These are phyloP conservation scores for Talaromyces borbonicus DNA, from an alignment of 495 filamentous ascomycete genomes.

Conservation along the genomic window DNA sequence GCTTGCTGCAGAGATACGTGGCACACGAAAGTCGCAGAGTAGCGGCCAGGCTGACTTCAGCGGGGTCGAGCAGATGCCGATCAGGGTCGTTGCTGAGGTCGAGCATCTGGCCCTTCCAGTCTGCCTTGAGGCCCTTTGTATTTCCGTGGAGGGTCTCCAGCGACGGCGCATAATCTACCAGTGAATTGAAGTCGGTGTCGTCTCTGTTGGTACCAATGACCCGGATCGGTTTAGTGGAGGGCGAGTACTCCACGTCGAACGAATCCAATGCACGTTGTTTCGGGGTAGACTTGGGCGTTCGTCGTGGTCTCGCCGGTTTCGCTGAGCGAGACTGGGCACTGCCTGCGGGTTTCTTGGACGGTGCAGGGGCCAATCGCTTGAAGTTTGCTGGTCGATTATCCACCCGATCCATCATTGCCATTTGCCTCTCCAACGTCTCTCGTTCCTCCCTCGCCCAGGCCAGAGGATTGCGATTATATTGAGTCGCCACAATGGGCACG, in stretches of 20 bases:
- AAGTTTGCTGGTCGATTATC: constrained; percentile 21
- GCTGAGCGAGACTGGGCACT: constrained; percentile 19
- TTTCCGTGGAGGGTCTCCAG: constrained; percentile 53
- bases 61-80: constrained; percentile 62
- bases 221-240: constrained; percentile 30
- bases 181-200: constrained; percentile 74
- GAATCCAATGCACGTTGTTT: constrained; percentile 36
- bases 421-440: constrained; percentile 43
- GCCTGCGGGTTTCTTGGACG: constrained; percentile 21
- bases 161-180: constrained; percentile 72
- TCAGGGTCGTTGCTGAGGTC: constrained; percentile 76
- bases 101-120: constrained; percentile 77
- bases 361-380: constrained; percentile 41
- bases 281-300: constrained; percentile 37
- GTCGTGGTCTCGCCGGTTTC: constrained; percentile 31
- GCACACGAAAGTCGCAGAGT: constrained; percentile 79
- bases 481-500: constrained; percentile 51
- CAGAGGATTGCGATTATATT: constrained; percentile 47
- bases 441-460: constrained; percentile 56
- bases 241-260: constrained; percentile 29
- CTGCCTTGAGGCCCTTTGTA: constrained; percentile 64
- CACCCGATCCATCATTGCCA: constrained; percentile 33
- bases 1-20: constrained; percentile 90
- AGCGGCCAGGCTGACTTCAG: constrained; percentile 69
- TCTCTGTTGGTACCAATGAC: constrained; percentile 56